Evolutionary conservation across 441 rosid species (phyloP).

Genomic region (Isatis lusitanica): DNA sequence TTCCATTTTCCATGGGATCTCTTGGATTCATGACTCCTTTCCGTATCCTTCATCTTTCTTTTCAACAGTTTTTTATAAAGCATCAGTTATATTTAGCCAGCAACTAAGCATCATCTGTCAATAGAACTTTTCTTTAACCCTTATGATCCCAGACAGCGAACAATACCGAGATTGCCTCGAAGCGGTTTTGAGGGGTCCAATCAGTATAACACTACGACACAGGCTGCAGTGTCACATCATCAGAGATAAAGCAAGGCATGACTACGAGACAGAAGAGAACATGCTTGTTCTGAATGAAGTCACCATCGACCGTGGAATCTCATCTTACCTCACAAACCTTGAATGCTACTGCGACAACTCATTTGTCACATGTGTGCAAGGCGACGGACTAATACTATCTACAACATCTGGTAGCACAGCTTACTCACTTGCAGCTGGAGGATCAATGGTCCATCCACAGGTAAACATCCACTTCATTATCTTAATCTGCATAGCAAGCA

Average conservation of each 20-base stretch:
- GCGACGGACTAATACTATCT: slow-evolving; percentile 92
- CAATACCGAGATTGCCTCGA: slow-evolving; percentile 80
- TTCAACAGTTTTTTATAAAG: slow-evolving; percentile 1
- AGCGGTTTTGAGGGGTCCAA: slow-evolving; percentile 77
- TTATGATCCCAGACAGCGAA: slow-evolving; percentile 63
- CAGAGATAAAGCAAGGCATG: slow-evolving; percentile 80
- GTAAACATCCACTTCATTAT: slow-evolving; percentile 32
- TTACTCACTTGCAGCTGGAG: slow-evolving; percentile 98
- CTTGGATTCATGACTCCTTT: slow-evolving; percentile 56
- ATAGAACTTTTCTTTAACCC: slow-evolving; percentile 48
- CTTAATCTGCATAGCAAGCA: not conserved
- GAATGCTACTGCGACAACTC: slow-evolving; percentile 96
- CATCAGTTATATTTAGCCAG: slow-evolving; percentile 5
- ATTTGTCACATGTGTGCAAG: slow-evolving; percentile 95
- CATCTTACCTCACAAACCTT: slow-evolving; percentile 90
- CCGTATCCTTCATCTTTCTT: slow-evolving; percentile 38
- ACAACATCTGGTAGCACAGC: slow-evolving; percentile 99
- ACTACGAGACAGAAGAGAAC: slow-evolving; percentile 72
- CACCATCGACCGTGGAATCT: slow-evolving; percentile 95
- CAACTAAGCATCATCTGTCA: slow-evolving; percentile 2
- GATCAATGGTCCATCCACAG: slow-evolving; percentile 99
- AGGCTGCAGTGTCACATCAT: slow-evolving; percentile 80
- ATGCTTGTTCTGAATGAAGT: slow-evolving; percentile 91
- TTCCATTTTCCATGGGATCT: slow-evolving; percentile 94
- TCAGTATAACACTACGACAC: slow-evolving; percentile 90